A percentile compares a stretch with the other conserved stretches of the same genome.
Evolutionary conservation across 805 yeast species (phyloP).

Genomic region (Teunomyces panamensis): DNA sequence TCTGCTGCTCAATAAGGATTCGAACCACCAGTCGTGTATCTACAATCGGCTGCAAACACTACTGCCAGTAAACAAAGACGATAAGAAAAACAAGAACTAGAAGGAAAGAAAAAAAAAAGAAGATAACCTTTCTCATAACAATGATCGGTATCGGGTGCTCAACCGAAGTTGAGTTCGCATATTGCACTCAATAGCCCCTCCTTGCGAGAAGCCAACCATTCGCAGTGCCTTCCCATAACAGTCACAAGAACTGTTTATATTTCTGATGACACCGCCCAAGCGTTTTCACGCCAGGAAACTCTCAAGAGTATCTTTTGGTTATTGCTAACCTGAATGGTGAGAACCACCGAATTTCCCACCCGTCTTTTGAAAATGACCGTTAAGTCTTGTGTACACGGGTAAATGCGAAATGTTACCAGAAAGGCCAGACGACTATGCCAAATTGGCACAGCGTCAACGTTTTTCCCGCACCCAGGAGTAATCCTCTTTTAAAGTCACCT

Average conservation of each 20-base stretch:
- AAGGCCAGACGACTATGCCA: conserved; percentile 26
- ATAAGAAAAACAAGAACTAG: not conserved
- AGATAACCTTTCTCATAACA: conserved; percentile 43
- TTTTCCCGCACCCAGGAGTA: not conserved
- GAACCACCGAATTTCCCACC: conserved; percentile 70
- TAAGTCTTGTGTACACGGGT: conserved; percentile 39
- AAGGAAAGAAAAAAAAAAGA: conserved; percentile 9
- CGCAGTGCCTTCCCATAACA: conserved; percentile 54
- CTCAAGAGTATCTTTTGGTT: conserved; percentile 45
- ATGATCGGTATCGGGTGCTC: conserved; percentile 65
- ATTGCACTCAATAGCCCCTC: conserved; percentile 58
- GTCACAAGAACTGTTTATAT: conserved; percentile 21
- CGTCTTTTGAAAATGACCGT: conserved; percentile 19
- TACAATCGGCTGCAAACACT: not conserved
- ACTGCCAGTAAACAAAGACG: not conserved
- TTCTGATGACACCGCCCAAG: conserved; percentile 59
- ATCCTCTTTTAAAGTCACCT: not conserved
- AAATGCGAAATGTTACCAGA: conserved; percentile 47
- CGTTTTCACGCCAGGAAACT: conserved; percentile 57
- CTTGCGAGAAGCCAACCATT: conserved; percentile 48
- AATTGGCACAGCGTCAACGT: not conserved
- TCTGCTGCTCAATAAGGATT: not conserved
- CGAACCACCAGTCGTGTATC: conserved; percentile 5
- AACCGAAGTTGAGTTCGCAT: conserved; percentile 41
- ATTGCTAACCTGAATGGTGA: conserved; percentile 39